These are phyloP conservation scores for Sclerotinia minor DNA, from an alignment of 2,329 filamentous ascomycete species.

Conservation along the genomic window DNA sequence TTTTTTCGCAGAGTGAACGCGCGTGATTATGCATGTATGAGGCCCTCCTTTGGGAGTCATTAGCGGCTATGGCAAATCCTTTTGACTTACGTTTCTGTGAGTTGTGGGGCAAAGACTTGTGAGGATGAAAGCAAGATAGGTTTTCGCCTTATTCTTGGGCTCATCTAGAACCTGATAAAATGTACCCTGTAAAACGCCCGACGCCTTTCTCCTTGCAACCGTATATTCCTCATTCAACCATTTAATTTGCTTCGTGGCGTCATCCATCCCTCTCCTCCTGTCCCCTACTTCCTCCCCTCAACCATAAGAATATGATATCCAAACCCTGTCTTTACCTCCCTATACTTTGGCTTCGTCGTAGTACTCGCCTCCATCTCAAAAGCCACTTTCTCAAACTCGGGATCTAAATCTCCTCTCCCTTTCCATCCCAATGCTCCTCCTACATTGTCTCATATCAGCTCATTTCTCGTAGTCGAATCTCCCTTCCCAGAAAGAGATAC, in stretches of 20 bases:
- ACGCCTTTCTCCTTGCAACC: background rate
- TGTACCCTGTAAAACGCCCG: background rate
- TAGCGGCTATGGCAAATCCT: background rate
- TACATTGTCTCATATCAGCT: conserved; percentile 39
- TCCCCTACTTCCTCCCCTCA: conserved; percentile 42
- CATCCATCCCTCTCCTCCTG: no score
- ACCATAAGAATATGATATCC: conserved; percentile 84
- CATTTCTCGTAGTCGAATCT: background rate
- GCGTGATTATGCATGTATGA: conserved; percentile 8
- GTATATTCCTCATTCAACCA: background rate
- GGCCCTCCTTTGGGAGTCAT: background rate
- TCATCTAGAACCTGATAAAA: background rate
- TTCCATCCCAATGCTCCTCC: conserved; percentile 75
- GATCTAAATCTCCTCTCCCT: conserved; percentile 63
- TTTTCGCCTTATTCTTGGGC: conserved; percentile 11
- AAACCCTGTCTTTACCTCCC: conserved; percentile 70
- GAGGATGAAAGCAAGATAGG: background rate
- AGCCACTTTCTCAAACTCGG: conserved; percentile 71
- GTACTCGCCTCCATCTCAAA: conserved; percentile 68
- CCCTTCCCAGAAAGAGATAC: background rate
- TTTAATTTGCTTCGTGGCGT: background rate
- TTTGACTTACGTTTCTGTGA: background rate
- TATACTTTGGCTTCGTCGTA: conserved; percentile 63
- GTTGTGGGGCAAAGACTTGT: background rate
- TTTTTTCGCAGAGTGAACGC: conserved; percentile 14